Conservation (phyloP, 345 rosid genomes). For the Dovyalis caffra region DNA sequence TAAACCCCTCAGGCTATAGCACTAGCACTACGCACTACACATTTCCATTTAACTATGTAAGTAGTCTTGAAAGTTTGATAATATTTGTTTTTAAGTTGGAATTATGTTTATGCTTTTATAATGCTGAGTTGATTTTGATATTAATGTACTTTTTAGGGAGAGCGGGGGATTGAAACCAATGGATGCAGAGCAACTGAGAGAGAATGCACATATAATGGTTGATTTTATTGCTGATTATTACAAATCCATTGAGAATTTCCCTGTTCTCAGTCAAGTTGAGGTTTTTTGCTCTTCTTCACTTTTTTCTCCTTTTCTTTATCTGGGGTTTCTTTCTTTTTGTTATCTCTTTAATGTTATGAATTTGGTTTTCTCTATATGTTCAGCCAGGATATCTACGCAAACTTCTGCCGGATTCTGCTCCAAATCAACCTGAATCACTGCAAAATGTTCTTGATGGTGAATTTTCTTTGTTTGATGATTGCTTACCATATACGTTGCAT, state of each 20-base stretch:
- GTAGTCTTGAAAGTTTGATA: background rate
- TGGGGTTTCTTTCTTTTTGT: background rate
- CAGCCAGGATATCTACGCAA: constrained; percentile 86
- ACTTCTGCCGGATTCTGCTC: constrained; percentile 79
- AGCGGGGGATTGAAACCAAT: constrained; percentile 21
- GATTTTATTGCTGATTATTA: constrained; percentile 95
- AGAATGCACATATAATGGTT: constrained; percentile 77
- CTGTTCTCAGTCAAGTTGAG: constrained; percentile 87
- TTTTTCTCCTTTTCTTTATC: background rate
- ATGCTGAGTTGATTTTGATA: background rate
- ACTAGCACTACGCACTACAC: background rate
- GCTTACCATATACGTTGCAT: too few species aligned
- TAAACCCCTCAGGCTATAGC: background rate
- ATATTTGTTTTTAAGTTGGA: too few species aligned
- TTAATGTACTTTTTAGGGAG: constrained; percentile 17
- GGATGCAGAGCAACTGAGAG: constrained; percentile 36
- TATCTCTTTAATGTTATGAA: too few species aligned
- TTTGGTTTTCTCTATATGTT: constrained; percentile 7
- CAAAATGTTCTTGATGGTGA: constrained; percentile 81
- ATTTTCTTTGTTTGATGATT: constrained; percentile 5
- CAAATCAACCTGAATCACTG: constrained; percentile 67
- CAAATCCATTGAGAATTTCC: constrained; percentile 65
- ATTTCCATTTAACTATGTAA: background rate
- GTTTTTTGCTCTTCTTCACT: background rate
- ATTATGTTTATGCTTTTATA: background rate